These are phyloP conservation scores for Aspergillus cavernicola DNA, from an alignment of 495 filamentous ascomycete genomes.

Conservation along the genomic window DNA sequence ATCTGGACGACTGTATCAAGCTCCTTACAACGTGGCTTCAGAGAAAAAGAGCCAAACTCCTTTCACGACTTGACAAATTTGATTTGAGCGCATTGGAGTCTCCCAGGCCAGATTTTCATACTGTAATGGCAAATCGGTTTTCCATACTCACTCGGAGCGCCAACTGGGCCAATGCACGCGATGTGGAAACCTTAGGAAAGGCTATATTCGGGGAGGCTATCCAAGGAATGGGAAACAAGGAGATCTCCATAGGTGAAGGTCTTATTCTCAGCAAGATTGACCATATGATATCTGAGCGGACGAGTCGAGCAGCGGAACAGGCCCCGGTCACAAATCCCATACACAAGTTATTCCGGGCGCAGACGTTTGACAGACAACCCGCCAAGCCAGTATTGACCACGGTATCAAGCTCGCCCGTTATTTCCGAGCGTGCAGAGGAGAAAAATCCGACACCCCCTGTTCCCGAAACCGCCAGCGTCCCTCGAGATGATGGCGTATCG, in stretches of 20 bases:
- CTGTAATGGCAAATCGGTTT: slow-evolving; percentile 35
- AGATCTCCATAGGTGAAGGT: slow-evolving; percentile 28
- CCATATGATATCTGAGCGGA: slow-evolving; percentile 42
- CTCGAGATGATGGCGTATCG: slow-evolving; percentile 53
- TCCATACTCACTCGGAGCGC: slow-evolving; percentile 36
- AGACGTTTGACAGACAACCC: neutral
- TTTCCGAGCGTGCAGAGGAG: neutral
- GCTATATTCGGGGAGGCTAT: slow-evolving; percentile 46
- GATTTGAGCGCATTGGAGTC: slow-evolving; percentile 35
- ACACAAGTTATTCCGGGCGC: neutral
- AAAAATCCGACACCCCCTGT: slow-evolving; percentile 3
- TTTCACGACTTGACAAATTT: slow-evolving; percentile 24
- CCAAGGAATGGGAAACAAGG: slow-evolving; percentile 3
- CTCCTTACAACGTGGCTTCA: slow-evolving; percentile 29
- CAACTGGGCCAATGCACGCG: slow-evolving; percentile 68
- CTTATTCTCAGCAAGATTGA: slow-evolving; percentile 35
- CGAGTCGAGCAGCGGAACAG: neutral
- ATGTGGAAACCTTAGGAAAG: slow-evolving; percentile 57
- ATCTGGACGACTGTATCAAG: slow-evolving; percentile 37
- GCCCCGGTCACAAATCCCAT: neutral
- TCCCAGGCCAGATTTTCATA: slow-evolving; percentile 9
- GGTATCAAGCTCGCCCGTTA: neutral
- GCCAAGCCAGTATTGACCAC: neutral
- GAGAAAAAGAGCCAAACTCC: slow-evolving; percentile 19
- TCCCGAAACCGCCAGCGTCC: neutral